Base-by-base conservation (phyloP, 768 basidiomycete species). In the Mycena galericulata region DNA sequence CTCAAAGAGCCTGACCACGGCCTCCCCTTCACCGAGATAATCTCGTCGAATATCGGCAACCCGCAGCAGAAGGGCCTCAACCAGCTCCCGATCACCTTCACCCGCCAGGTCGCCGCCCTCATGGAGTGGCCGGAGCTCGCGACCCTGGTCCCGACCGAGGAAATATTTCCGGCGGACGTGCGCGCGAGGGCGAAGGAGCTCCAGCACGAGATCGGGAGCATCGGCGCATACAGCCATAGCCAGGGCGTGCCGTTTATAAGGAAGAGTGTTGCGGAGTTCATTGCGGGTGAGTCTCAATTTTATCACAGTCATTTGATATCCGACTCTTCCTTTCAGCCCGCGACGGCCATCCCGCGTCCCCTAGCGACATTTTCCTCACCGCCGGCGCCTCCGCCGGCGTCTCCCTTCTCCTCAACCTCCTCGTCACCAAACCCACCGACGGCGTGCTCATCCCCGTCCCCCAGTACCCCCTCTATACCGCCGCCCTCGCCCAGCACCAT, bases 381-480 rank as follows among this genome's bases (percentile, higher is more conserved):
- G 92, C 90, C 27, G 98, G 97, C 45, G 97, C 98, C 22, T 98
- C 96, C 24, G 90, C 91, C 15, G 98, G 97, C 58, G 97, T 99
- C n/a, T 91, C 93, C 24, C 89, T 95, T 22, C 82, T 95, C 26
- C 89, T 97, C 72, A 89, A 89, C 75, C 89, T 93, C 84, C 88
- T 96, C 68, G 91, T 96, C 73, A 82, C 89, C 12, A 79, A 85
- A 24, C 89, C 88, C 24, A 85, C 83, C 29, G 88, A 88, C 53
- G 96, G 95, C 9, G 87, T 97, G 73, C 88, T 97, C 59, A 98
- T 99, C 75, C 97, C 97, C 34, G 99, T 99, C 69, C 97, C 97
- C 2, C 97, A 99, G 81, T 99, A 99, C 78, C 97, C 97, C 1
- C 86, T 99, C 14, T 99, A 99, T 80, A 98, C 97, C 40, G 97